Evolutionary conservation across 1,139 yeast genomes (phyloP).

Genomic region (Yamadazyma jaroonii): DNA sequence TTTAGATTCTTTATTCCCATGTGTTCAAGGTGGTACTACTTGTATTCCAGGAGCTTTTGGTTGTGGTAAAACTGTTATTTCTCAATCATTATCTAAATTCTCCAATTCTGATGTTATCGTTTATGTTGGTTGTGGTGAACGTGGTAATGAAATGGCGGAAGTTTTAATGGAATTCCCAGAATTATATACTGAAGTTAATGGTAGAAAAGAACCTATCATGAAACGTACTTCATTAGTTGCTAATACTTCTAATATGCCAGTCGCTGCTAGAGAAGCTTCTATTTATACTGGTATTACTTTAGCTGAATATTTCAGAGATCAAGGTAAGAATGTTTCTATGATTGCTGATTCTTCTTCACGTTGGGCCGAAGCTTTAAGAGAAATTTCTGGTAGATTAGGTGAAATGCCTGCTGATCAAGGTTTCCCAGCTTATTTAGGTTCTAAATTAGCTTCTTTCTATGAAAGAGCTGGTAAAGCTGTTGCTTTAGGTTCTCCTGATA

Average conservation of each 20-base stretch:
- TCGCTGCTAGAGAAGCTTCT: conserved; percentile 99
- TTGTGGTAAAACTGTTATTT: conserved; percentile 98
- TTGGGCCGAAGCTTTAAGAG: conserved; percentile 99
- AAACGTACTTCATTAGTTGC: conserved; percentile 98
- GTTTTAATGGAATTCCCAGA: conserved; percentile 99
- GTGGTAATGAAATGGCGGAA: conserved; percentile 99
- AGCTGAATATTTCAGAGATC: conserved; percentile 99
- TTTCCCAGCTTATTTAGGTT: conserved; percentile 99
- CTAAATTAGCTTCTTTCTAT: conserved; percentile 96
- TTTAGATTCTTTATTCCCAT: conserved; percentile 93
- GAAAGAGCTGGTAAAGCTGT: conserved; percentile 99
- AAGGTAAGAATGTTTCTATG: conserved; percentile 98
- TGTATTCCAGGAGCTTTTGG: conserved; percentile 99
- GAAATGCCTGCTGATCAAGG: conserved; percentile 99
- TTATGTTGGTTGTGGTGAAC: conserved; percentile 91
- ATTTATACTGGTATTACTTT: conserved; percentile 98
- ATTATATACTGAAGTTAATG: conserved; percentile 82
- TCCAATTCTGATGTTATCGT: conserved; percentile 96
- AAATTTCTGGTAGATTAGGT: conserved; percentile 98
- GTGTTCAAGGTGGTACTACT: conserved; percentile 99
- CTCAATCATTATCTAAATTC: conserved; percentile 94
- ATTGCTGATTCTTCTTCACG: conserved; percentile 99
- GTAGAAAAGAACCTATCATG: conserved; percentile 98
- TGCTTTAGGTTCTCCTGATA: conserved; percentile 94
- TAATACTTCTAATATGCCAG: conserved; percentile 99